Evolutionary conservation across 2,329 filamentous ascomycete genomes (phyloP).

Genomic region (Cladosporium sp.): DNA sequence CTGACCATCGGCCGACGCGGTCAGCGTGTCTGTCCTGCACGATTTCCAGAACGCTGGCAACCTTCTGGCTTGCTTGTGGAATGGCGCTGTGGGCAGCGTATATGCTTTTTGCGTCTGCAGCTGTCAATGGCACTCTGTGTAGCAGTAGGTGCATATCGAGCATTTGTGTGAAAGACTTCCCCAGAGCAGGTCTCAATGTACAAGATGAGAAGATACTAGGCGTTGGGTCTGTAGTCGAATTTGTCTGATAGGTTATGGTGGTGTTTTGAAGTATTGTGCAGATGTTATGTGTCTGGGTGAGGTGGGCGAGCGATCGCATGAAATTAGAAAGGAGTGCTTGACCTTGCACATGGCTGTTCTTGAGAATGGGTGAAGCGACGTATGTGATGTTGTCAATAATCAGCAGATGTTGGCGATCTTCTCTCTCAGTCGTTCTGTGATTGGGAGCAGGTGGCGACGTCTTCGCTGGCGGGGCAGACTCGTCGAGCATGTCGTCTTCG

Average conservation of each 20-base stretch:
- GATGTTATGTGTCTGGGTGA: slow-evolving; percentile 35
- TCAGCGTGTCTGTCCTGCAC: slow-evolving; percentile 38
- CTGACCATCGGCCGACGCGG: slow-evolving; percentile 37
- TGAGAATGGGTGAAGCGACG: slow-evolving; percentile 25
- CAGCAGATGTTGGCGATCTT: slow-evolving; percentile 17
- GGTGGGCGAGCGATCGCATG: slow-evolving; percentile 37
- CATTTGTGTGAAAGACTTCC: slow-evolving; percentile 32
- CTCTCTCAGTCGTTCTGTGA: neutral
- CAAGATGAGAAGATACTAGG: slow-evolving; percentile 41
- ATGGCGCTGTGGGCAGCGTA: slow-evolving; percentile 20
- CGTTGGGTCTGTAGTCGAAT: slow-evolving; percentile 19
- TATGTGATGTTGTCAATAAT: slow-evolving; percentile 28
- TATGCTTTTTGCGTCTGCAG: slow-evolving; percentile 32
- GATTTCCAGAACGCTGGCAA: slow-evolving; percentile 41
- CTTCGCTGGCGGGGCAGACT: neutral
- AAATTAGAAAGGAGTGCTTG: slow-evolving; percentile 40
- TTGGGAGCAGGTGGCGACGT: neutral
- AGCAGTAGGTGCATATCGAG: slow-evolving; percentile 41
- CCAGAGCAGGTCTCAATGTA: slow-evolving; percentile 35
- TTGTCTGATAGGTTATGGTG: slow-evolving; percentile 16
- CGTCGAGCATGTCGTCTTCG: slow-evolving; percentile 39
- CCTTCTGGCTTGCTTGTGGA: slow-evolving; percentile 14
- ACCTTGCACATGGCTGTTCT: slow-evolving; percentile 29
- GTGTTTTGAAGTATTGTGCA: slow-evolving; percentile 40
- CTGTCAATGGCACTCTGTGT: slow-evolving; percentile 32